phyloP scores from a whole-genome alignment of 805 yeast species.

The Candida vaughaniae region DNA sequence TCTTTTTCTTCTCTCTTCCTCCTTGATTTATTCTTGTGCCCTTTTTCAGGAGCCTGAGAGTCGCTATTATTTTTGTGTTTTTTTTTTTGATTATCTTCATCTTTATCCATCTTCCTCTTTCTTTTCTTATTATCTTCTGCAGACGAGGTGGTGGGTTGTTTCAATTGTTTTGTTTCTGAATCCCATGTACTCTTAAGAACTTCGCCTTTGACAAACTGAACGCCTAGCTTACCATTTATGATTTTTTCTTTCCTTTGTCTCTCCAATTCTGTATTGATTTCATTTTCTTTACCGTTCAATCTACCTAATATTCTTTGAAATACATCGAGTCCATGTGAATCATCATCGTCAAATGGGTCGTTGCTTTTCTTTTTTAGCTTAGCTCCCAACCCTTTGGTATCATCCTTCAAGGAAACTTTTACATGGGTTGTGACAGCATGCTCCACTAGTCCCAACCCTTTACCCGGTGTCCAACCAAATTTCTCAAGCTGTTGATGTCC shows the following conservation, averaged over 20 bases:
- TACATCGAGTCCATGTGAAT: conserved; percentile 87
- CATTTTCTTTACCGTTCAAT: conserved; percentile 81
- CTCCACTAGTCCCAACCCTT: conserved; percentile 72
- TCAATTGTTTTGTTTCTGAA: conserved; percentile 39
- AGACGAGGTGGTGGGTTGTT: conserved; percentile 1
- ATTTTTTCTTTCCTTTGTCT: conserved; percentile 66
- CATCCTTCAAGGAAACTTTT: conserved; percentile 78
- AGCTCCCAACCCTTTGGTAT: conserved; percentile 89
- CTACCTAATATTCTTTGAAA: conserved; percentile 89
- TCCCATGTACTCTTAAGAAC: conserved; percentile 84
- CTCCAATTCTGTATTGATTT: conserved; percentile 62
- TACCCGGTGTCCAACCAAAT: conserved; percentile 92
- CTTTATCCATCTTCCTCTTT: conserved; percentile 19
- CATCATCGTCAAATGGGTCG: conserved; percentile 76
- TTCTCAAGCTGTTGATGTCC: conserved; percentile 83
- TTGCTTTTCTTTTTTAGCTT: conserved; percentile 56
- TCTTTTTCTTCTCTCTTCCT: conserved; percentile 22
- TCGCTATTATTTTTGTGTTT: conserved; percentile 11
- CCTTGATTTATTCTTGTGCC: conserved; percentile 15
- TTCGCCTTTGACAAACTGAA: conserved; percentile 84
- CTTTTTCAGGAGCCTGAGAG: conserved; percentile 15
- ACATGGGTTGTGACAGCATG: conserved; percentile 78
- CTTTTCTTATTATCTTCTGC: background rate
- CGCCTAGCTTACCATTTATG: conserved; percentile 85
- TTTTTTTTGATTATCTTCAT: conserved; percentile 15